Base-by-base conservation (phyloP, 2,329 filamentous ascomycete genomes). In the Diaporthe destruens region DNA sequence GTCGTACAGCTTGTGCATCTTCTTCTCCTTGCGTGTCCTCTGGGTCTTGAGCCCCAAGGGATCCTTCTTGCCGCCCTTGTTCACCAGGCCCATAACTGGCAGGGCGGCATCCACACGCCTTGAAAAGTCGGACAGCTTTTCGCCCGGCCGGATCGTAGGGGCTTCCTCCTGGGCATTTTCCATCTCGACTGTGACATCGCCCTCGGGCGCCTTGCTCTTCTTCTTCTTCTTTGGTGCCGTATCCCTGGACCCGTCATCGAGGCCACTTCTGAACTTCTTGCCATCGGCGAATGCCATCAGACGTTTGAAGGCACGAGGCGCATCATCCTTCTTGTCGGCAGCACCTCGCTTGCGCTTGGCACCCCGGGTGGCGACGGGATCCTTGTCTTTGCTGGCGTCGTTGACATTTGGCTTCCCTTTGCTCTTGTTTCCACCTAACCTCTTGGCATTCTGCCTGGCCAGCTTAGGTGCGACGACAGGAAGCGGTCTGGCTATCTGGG, bases 81-180 rank as follows among this genome's bases (percentile, higher is more conserved):
- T 90, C 71, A 90, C 86, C 11, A 98, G 86, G 0, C 92, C 91
- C 9, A 90, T 85, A 0, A 99, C 84, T 0, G 96, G 96, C 8
- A 98, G 86, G 0, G 94, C 91, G 63, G 94, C 93, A 79, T 98
- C 92, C 8, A 99, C 96, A 39, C 95, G 91, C 14, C 91, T 89
- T 9, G 91, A 86, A 80, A 97, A 99, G 68, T 97, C 93, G 6
- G 92, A 90, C 79, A 98, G 85, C 67, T 90, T 90, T 82, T 99
- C 96, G 67, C 94, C 94, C 0, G 95, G 95, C 20, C 90, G 88
- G 75, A 98, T 98, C 61, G 89, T 93, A 0, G 91, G 91, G 3
- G 87, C 78, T 34, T 86, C 82, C 5, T 77, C 51, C 8, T 77
- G 76, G 2, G 75, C 71, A 8, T 78, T 75, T 11, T 74, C 68